A percentile compares a stretch with the other conserved stretches of the same genome.
These are phyloP conservation scores for Globisporangium rhizosaccharum DNA, from an alignment of 352 stramenopile genomes.

Conservation along the genomic window DNA sequence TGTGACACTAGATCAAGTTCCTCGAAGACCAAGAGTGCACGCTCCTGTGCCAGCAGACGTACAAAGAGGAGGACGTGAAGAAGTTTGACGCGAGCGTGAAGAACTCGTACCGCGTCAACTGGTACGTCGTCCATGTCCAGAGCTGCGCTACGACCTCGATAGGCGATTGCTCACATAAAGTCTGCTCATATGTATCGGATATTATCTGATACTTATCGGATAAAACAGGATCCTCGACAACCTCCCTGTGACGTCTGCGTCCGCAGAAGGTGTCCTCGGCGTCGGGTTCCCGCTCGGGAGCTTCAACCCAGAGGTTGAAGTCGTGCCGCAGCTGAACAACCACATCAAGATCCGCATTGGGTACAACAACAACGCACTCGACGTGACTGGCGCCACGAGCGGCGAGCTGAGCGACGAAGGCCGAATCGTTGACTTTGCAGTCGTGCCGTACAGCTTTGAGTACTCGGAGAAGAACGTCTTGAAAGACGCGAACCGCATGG, in stretches of 20 bases:
- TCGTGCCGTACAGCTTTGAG: constrained; percentile 96
- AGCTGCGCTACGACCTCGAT: not conserved
- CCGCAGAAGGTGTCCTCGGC: constrained; percentile 51
- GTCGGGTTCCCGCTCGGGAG: constrained; percentile 87
- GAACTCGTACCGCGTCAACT: constrained; percentile 97
- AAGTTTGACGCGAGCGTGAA: constrained; percentile 93
- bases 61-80: constrained; percentile 91
- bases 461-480: constrained; percentile 83
- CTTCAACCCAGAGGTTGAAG: constrained; percentile 89
- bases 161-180: not conserved
- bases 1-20: constrained; percentile 74
- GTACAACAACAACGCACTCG: constrained; percentile 96
- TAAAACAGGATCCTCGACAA: constrained; percentile 96
- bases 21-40: constrained; percentile 65
- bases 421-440: constrained; percentile 98
- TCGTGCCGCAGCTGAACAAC: constrained; percentile 95
- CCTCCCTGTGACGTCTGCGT: constrained; percentile 87
- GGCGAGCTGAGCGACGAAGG: constrained; percentile 57
- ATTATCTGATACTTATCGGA: not conserved
- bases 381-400: constrained; percentile 22
- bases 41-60: constrained; percentile 72
- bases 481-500: constrained; percentile 66
- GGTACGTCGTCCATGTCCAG: constrained; percentile 18
- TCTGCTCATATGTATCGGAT: not conserved
- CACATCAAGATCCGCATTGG: constrained; percentile 99